Base-by-base conservation (phyloP, 2,329 filamentous ascomycete species). In the Neonectria faginata region DNA sequence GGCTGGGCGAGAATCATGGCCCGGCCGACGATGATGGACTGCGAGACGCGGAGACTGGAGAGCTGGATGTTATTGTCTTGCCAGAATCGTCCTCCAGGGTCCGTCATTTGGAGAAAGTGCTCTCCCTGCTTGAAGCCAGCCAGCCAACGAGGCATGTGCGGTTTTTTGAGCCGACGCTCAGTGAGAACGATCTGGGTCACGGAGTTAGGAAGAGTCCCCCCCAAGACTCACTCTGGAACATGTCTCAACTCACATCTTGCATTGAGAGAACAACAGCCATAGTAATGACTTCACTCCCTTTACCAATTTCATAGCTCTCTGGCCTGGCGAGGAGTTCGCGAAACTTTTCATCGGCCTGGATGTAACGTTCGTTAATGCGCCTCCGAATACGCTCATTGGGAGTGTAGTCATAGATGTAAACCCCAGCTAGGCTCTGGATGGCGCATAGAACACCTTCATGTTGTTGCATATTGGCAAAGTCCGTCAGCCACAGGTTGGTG, bases 321-420 rank as follows among this genome's bases (percentile, higher is more conserved):
- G 73, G 70, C 4, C 71, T 63, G 27, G 69, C 67, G 0, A 80
- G 72, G 29, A 80, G 68, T 6, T 65, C 51, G 14, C 68, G 72
- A 27, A 80, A 70, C 5, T 78, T 75, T 3, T 62, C 31, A 44
- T 79, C 77, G 4, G 78, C 77, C 18, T 67, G 57, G 11, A 50
- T 44, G 60, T 79, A 80, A 20, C 74, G 73, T 11, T 74, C 58
- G 47, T 80, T 80, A 56, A 80, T 76, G 12, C 75, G 72, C 10
- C 67, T 67, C 16, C 74, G 72, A 12, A 81, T 69, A 5, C 64
- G 64, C 9, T 78, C 73, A 29, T 74, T 68, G 1, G 79, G 79
- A 16, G 76, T 60, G 36, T 81, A 82, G 60, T 82, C 80, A 60
- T 80, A 79, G 6, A 82, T 78, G 31, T 82, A 82, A 1, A 80